Base-by-base conservation (phyloP, 371 early-diverging fungal species). In the Coemansia sp. region DNA sequence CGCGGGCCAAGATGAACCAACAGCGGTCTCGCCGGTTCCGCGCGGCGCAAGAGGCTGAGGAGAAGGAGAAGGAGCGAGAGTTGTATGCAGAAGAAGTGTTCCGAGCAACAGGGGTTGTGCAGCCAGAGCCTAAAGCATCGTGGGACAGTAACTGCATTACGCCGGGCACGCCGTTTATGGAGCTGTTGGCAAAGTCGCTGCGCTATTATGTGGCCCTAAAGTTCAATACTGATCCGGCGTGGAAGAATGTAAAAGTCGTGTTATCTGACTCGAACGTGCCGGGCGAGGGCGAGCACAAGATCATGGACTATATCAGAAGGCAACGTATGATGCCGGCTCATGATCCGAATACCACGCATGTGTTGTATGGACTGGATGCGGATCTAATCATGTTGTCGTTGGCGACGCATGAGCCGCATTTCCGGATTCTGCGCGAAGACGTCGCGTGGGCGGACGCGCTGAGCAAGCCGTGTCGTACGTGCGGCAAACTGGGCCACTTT, bases 231-330 rank as follows among this genome's bases (percentile, higher is more conserved):
- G 94, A 98, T 74, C 91, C 93, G 8, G 89, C 89, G 3, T 99
- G 98, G 98, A 87, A 86, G 78, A 86, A 93, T 47, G 75, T 80
- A 37, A 95, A 96, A 71, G 91, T 98, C 3, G 88, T 99, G 54
- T 82, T 99, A 25, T 96, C 96, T 0, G 97, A 96, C 80, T 94
- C 96, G 28, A 92, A 90, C 28, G 98, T 98, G 2, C 98, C 99
- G 5, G 99, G 99, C 61, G 99, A 99, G 86, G 99, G 99, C 66
- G 99, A 99, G 82, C 99, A 99, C 82, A 99, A 99, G 82, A 96
- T 99, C 70, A 97, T 99, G 96, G 94, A 94, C 81, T 99, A 90
- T 72, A 94, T 99, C 70, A 90, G 99, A 33, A 86, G 88, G 3
- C 93, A 94, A 71, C 86, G 97, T 60, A 75, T 83, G 48, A 83